Percentiles rank a stretch among this genome's conserved stretches.
Evolutionary conservation across 2,329 filamentous ascomycete genomes (phyloP).

Genomic region (Paecilomyces sp.): DNA sequence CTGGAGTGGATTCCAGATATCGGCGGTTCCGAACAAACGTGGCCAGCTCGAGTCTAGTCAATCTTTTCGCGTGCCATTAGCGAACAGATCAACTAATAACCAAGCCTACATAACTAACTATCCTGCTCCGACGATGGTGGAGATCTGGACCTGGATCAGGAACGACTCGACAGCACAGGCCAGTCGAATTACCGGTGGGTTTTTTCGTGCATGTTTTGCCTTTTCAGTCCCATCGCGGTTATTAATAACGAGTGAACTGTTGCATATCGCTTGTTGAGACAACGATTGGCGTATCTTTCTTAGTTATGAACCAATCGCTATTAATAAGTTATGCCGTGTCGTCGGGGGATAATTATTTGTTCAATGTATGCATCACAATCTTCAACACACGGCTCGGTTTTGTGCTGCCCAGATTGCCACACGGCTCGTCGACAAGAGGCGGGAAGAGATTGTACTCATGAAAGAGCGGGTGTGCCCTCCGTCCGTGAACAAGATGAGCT

Average conservation of each 20-base stretch:
- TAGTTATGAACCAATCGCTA: not conserved
- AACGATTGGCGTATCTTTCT: not conserved
- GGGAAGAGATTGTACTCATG: not conserved
- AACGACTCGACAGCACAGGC: not conserved
- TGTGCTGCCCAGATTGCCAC: not conserved
- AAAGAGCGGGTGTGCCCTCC: not conserved
- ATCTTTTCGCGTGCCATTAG: not conserved
- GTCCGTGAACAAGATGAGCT: not conserved
- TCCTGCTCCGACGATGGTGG: not conserved
- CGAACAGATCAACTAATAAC: not conserved
- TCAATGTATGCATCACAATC: not conserved
- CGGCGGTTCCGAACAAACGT: not conserved
- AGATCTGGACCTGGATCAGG: not conserved
- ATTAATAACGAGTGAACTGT: not conserved
- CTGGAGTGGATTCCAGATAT: not conserved
- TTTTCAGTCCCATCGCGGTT: not conserved
- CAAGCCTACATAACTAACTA: not conserved
- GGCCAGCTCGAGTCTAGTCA: not conserved
- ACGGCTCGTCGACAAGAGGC: not conserved
- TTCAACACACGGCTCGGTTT: not conserved
- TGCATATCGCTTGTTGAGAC: not conserved
- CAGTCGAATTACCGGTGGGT: not conserved
- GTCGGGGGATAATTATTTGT: not conserved
- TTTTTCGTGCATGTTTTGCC: not conserved
- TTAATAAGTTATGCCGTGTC: too few species aligned